phyloP scores from a whole-genome alignment of 257 asterid genomes.

The Solanum corneliomulleri region DNA sequence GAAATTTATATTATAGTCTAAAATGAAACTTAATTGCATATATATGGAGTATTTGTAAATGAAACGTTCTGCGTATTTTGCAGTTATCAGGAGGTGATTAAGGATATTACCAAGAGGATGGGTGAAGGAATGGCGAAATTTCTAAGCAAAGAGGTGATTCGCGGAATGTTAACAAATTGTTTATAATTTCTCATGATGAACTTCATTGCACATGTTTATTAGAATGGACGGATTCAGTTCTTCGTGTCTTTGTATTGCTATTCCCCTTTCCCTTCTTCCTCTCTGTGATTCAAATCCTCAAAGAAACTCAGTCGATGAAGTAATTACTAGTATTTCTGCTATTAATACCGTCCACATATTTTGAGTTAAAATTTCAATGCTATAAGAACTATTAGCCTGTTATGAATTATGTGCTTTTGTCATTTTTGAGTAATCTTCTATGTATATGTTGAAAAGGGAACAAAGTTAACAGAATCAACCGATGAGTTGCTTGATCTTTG shows the following conservation, averaged over 20 bases:
- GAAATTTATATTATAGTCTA: background rate
- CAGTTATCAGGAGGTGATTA: slow-evolving; percentile 87
- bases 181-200: background rate
- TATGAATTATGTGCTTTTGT: background rate
- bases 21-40: background rate
- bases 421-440: background rate
- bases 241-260: background rate
- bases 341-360: background rate
- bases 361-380: background rate
- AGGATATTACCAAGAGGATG: slow-evolving; percentile 94
- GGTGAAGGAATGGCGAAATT: slow-evolving; percentile 98
- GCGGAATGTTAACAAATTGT: background rate
- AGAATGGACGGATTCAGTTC: background rate
- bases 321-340: background rate
- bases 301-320: background rate
- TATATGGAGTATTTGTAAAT: background rate
- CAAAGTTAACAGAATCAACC: background rate
- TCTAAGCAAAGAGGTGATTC: slow-evolving; percentile 62
- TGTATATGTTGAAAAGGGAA: background rate
- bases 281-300: background rate
- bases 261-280: background rate
- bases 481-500: background rate
- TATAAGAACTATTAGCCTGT: background rate
- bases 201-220: background rate
- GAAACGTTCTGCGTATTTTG: background rate